Evolutionary conservation across 345 rosid genomes (phyloP).

Genomic region (Ceriops tagal): DNA sequence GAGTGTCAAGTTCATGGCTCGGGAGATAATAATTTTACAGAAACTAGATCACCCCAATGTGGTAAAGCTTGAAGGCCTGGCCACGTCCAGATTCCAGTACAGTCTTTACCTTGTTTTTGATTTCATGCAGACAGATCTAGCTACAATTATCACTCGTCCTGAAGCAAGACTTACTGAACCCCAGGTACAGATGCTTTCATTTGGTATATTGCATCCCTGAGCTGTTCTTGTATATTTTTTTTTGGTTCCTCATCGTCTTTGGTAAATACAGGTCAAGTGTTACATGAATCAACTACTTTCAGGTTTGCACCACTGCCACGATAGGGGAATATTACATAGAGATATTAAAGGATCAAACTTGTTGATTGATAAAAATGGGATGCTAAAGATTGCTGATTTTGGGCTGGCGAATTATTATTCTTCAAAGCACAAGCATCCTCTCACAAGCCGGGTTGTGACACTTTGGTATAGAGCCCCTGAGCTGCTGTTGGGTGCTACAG

Average conservation of each 20-base stretch:
- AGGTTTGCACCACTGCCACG: slow-evolving; percentile 56
- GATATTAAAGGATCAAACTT: slow-evolving; percentile 64
- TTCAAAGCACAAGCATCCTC: slow-evolving; percentile 36
- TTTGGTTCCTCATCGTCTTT: not conserved
- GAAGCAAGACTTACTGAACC: slow-evolving; percentile 55
- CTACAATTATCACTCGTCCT: slow-evolving; percentile 41
- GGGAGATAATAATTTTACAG: slow-evolving; percentile 56
- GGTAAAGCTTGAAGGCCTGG: slow-evolving; percentile 64
- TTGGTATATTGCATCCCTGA: no score
- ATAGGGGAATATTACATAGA: slow-evolving; percentile 53
- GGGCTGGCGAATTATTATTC: slow-evolving; percentile 52
- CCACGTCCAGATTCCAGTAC: slow-evolving; percentile 66
- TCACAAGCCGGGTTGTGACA: slow-evolving; percentile 60
- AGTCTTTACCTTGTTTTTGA: slow-evolving; percentile 68
- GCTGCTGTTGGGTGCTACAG: slow-evolving; percentile 50
- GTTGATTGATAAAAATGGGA: slow-evolving; percentile 49
- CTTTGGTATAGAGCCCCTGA: slow-evolving; percentile 71
- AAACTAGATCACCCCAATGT: slow-evolving; percentile 71
- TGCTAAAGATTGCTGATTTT: slow-evolving; percentile 59
- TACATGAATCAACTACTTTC: slow-evolving; percentile 60
- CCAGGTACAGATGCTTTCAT: slow-evolving; percentile 31
- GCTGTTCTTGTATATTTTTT: not conserved
- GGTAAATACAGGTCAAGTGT: slow-evolving; percentile 47
- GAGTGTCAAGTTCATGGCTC: slow-evolving; percentile 72
- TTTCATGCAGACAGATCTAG: slow-evolving; percentile 55